A percentile compares a stretch with the other conserved stretches of the same genome.
These are phyloP conservation scores for Mucor saturninus DNA, from an alignment of 371 early-diverging fungal species.

Conservation along the genomic window DNA sequence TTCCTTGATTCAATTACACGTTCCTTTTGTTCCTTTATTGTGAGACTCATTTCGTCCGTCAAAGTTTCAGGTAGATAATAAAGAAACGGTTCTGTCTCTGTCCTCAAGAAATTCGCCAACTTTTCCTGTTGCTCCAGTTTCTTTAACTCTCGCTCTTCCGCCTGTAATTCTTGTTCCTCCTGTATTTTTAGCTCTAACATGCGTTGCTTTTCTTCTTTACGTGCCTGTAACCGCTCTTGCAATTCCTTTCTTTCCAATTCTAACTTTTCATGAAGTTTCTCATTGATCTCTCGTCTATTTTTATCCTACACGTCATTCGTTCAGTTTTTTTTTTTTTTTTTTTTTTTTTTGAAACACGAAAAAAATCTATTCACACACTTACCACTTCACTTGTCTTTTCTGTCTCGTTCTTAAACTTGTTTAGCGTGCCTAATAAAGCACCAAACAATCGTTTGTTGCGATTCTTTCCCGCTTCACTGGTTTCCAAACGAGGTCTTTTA, in stretches of 20 bases:
- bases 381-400: constrained; percentile 56
- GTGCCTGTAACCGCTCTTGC: constrained; percentile 42
- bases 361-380: constrained; percentile 16
- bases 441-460: constrained; percentile 65
- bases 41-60: constrained; percentile 32
- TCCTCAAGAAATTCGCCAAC: constrained; percentile 49
- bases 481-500: constrained; percentile 39
- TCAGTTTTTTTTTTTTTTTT: not conserved
- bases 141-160: constrained; percentile 12
- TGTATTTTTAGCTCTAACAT: constrained; percentile 33
- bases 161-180: constrained; percentile 30
- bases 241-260: constrained; percentile 52
- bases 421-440: constrained; percentile 59
- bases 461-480: constrained; percentile 40
- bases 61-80: constrained; percentile 57
- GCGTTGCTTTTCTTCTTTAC: constrained; percentile 45
- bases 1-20: constrained; percentile 25
- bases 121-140: constrained; percentile 28
- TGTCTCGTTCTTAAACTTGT: constrained; percentile 61
- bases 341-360: not conserved
- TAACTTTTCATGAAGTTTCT: constrained; percentile 54
- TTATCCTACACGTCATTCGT: constrained; percentile 39
- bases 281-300: constrained; percentile 55
- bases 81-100: constrained; percentile 48
- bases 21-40: constrained; percentile 32